These are phyloP conservation scores for Dryas octopetala DNA, from an alignment of 306 rosid species.

Conservation along the genomic window DNA sequence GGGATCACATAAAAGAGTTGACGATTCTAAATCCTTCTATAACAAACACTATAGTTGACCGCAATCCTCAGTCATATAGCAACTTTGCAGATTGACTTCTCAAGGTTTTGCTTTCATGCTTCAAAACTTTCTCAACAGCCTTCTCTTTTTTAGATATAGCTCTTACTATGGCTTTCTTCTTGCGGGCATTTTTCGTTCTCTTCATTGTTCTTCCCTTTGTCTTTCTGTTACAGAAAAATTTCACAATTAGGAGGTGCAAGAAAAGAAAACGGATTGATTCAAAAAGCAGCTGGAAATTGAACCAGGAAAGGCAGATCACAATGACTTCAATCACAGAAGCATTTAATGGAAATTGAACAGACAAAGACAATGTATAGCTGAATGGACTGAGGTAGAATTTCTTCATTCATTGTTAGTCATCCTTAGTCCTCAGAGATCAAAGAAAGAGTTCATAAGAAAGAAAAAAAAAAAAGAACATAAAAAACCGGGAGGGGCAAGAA, in stretches of 20 bases:
- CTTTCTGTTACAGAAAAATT: slow-evolving; percentile 48
- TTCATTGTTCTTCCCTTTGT: slow-evolving; percentile 79
- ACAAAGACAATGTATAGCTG: neutral
- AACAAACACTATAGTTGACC: neutral
- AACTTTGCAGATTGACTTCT: slow-evolving; percentile 75
- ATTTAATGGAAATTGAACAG: neutral
- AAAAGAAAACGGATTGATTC: neutral
- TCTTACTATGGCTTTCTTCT: slow-evolving; percentile 61
- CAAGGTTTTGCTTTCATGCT: slow-evolving; percentile 58
- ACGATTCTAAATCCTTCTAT: neutral
- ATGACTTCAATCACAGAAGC: neutral
- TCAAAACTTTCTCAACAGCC: slow-evolving; percentile 47
- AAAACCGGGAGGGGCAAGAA: neutral
- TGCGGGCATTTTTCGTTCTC: slow-evolving; percentile 73
- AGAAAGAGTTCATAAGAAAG: neutral
- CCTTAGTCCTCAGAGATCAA: neutral
- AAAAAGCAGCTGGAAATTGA: neutral
- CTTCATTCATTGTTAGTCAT: neutral
- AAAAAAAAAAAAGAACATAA: neutral
- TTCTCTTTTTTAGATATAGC: slow-evolving; percentile 64
- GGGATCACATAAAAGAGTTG: neutral
- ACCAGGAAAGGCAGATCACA: neutral
- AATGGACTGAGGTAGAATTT: neutral
- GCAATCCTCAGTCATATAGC: slow-evolving; percentile 57
- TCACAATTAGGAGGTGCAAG: slow-evolving; percentile 6